Percentiles rank a stretch among this genome's conserved stretches.
Evolutionary conservation across 2,329 filamentous ascomycete species (phyloP).

Genomic region (Rhinocladiella similis): DNA sequence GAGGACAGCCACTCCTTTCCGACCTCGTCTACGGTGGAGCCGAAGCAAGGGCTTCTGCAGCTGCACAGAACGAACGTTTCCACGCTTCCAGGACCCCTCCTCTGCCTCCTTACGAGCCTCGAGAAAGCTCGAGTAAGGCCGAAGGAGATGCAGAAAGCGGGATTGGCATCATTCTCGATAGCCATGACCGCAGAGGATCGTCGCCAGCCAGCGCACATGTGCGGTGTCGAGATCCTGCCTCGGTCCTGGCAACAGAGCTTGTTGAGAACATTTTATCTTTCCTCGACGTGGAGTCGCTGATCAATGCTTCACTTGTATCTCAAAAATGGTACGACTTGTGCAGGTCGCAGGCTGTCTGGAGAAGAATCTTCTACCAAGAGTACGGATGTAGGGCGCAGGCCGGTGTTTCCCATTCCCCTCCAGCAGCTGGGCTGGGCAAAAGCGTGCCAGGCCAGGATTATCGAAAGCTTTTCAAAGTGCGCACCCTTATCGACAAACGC

Average conservation of each 20-base stretch:
- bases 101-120: constrained; percentile 31
- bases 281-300: constrained; percentile 59
- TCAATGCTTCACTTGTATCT: constrained; percentile 58
- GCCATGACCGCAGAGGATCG: constrained; percentile 39
- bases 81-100: constrained; percentile 30
- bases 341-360: constrained; percentile 61
- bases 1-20: constrained; percentile 41
- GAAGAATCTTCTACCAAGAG: constrained; percentile 58
- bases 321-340: constrained; percentile 57
- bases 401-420: constrained; percentile 5
- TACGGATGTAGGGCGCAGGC: constrained; percentile 41
- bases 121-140: constrained; percentile 29
- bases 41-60: constrained; percentile 48
- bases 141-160: constrained; percentile 50
- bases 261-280: constrained; percentile 59
- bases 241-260: constrained; percentile 59
- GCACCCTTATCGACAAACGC: constrained; percentile 70
- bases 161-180: constrained; percentile 43
- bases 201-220: constrained; percentile 38
- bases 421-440: constrained; percentile 54
- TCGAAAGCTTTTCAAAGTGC: constrained; percentile 80
- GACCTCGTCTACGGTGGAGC: constrained; percentile 43
- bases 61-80: constrained; percentile 48
- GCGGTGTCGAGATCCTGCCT: constrained; percentile 53
- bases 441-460: constrained; percentile 69